Base-by-base conservation (phyloP, 2,329 filamentous ascomycete species). In the Fusarium tuaranense region DNA sequence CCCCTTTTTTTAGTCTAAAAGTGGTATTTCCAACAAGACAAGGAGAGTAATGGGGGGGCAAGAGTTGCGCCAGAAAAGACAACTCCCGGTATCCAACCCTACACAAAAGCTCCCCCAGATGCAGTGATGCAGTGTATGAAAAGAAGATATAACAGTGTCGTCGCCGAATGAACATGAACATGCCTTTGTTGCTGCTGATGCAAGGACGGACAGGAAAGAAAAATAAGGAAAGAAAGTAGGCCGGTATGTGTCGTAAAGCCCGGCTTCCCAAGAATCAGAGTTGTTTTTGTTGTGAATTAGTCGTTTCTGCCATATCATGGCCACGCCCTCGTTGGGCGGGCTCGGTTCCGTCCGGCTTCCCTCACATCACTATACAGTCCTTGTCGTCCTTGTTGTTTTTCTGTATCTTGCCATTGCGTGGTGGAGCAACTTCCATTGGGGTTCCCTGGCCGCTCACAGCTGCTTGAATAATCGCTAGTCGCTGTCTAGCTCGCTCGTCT, bases 401-500 rank as follows among this genome's bases (percentile, higher is more conserved):
- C 79, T 83, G 85, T 73, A 87, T 84, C 78, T 90, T 91, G 68
- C 83, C 84, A 72, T 82, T 86, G 36, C 86, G 85, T 7, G 88
- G 84, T n/a, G 88, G 83, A 14, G 83, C 88, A 16, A 89, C 88
- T 10, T 90, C 88, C 87, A 90, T 90, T 0, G 88, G 87, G 2
- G 82, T 87, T 7, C 88, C 88, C 34, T 81, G 77, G 27, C 88
- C 89, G 73, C 87, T 90, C 34, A 95, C 93, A 13, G 97, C 96
- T 10, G 94, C 93, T 71, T 93, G 91, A 71, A 99, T 99, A 46
- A 95, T 94, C 22, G 93, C 91, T 63, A 99, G 88, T 30, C 97
- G 91, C 79, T 97, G 93, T 82, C 93, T 96, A 61, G 97, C 97
- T 68, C 95, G 91, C 78, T 97, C 94, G 79, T 98, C 95, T 57